phyloP scores from a whole-genome alignment of 768 basidiomycete species.

The Crassisporium funariophilum region DNA sequence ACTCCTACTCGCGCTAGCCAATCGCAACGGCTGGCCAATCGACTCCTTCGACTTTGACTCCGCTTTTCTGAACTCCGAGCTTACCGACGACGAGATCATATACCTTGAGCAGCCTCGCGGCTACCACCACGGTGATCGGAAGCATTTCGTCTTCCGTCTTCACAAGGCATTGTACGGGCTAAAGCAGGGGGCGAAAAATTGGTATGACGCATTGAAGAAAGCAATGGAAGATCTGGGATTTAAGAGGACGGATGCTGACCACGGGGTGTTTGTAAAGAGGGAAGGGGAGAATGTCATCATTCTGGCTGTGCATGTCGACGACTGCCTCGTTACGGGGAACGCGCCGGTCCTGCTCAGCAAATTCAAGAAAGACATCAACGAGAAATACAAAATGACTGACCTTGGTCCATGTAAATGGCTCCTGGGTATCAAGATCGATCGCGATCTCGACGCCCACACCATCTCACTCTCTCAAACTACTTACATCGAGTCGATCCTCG shows the following conservation, averaged over 20 bases:
- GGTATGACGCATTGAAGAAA: constrained; percentile 4
- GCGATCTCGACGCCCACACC: constrained; percentile 15
- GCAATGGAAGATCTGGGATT: constrained; percentile 2
- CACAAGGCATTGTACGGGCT: constrained; percentile 9
- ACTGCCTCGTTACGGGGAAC: constrained; percentile 5
- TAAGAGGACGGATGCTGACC: constrained; percentile 1
- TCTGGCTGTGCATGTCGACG: constrained; percentile 8
- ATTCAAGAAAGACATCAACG: constrained; percentile 18
- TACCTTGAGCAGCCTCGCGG: constrained; percentile 30
- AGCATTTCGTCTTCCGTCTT: background rate
- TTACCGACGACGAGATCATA: constrained; percentile 24
- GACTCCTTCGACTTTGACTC: constrained; percentile 37
- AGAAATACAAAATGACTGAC: constrained; percentile 23
- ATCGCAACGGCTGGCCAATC: constrained; percentile 28
- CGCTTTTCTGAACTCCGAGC: constrained; percentile 20
- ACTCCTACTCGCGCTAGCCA: constrained; percentile 33
- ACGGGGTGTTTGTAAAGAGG: constrained; percentile 3
- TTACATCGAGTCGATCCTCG: constrained; percentile 18
- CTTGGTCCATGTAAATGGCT: constrained; percentile 23
- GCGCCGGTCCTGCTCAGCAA: constrained; percentile 5
- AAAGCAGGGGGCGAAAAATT: constrained; percentile 8
- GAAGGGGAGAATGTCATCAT: background rate
- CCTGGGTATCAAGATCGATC: constrained; percentile 20
- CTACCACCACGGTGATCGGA: background rate
- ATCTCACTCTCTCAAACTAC: constrained; percentile 28